A percentile compares a stretch with the other conserved stretches of the same genome.
These are phyloP conservation scores for Aegilops bicornis DNA, from an alignment of 176 grass and related monocot species.

Conservation along the genomic window DNA sequence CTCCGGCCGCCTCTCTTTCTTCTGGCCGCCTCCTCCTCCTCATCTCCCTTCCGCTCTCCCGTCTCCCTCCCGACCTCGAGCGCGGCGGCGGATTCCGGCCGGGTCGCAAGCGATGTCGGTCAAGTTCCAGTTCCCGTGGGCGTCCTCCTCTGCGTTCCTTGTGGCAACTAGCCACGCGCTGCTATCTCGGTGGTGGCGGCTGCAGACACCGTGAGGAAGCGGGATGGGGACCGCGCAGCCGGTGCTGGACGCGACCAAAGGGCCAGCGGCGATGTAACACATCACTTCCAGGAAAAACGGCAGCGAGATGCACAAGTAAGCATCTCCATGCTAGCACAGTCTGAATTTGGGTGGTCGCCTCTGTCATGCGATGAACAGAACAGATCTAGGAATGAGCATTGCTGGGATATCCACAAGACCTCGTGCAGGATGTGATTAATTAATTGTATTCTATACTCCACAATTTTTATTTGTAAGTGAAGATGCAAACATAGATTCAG, in stretches of 20 bases:
- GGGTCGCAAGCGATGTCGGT: too few species aligned
- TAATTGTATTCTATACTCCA: background rate
- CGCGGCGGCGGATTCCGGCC: too few species aligned
- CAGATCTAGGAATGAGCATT: background rate
- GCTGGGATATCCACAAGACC: conserved; percentile 1
- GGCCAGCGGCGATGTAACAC: background rate
- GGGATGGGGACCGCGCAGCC: conserved; percentile 37
- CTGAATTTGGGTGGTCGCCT: background rate
- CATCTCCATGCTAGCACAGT: background rate
- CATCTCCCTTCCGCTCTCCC: too few species aligned
- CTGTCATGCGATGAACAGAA: background rate
- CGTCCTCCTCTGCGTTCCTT: too few species aligned
- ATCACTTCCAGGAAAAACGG: background rate
- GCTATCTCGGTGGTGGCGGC: too few species aligned
- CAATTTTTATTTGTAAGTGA: background rate
- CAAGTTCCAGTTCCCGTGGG: too few species aligned
- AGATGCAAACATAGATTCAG: too few species aligned
- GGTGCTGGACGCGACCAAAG: background rate
- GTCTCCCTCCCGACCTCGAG: too few species aligned
- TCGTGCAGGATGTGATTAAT: conserved; percentile 17
- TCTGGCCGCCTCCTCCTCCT: too few species aligned
- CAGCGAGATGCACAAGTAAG: conserved; percentile 25
- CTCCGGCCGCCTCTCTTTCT: too few species aligned
- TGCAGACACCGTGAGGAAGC: background rate
- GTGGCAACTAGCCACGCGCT: too few species aligned